Conservation (phyloP, 495 filamentous ascomycete species). For the Tuber aestivum region DNA sequence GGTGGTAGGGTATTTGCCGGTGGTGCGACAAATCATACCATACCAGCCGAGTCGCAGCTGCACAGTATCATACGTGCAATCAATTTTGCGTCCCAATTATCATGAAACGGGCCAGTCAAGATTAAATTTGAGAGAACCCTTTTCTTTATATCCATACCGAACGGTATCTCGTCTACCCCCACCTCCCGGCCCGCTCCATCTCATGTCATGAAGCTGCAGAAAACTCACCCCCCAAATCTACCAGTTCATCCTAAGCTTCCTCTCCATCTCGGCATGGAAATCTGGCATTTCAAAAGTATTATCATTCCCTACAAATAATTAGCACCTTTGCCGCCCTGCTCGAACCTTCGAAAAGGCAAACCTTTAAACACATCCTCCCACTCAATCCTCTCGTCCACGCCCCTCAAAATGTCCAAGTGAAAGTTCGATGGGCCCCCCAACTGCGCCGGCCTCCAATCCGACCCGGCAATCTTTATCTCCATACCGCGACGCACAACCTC, state of each 20-base stretch:
- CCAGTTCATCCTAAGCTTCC: constrained; percentile 69
- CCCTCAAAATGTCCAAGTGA: constrained; percentile 67
- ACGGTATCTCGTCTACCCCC: not conserved
- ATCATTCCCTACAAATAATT: constrained; percentile 45
- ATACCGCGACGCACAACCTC: constrained; percentile 91
- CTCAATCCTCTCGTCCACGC: constrained; percentile 64
- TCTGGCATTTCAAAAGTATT: constrained; percentile 60
- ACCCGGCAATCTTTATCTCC: constrained; percentile 73
- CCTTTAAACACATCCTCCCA: constrained; percentile 92
- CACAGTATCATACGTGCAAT: not conserved
- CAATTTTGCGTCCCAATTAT: not conserved
- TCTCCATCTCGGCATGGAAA: constrained; percentile 92
- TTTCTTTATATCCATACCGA: not conserved
- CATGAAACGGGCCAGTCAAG: not conserved
- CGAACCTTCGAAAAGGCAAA: not conserved
- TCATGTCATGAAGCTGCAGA: not conserved
- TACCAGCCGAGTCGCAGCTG: not conserved
- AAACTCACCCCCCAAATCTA: constrained; percentile 40
- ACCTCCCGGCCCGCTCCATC: not conserved
- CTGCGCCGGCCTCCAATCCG: constrained; percentile 45
- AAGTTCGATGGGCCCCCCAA: constrained; percentile 47
- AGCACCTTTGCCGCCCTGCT: constrained; percentile 34
- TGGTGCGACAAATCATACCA: not conserved
- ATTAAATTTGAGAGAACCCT: not conserved
- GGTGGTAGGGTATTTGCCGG: not conserved